Base-by-base conservation (phyloP, 352 stramenopile genomes). In the Phytophthora tentaculata region DNA sequence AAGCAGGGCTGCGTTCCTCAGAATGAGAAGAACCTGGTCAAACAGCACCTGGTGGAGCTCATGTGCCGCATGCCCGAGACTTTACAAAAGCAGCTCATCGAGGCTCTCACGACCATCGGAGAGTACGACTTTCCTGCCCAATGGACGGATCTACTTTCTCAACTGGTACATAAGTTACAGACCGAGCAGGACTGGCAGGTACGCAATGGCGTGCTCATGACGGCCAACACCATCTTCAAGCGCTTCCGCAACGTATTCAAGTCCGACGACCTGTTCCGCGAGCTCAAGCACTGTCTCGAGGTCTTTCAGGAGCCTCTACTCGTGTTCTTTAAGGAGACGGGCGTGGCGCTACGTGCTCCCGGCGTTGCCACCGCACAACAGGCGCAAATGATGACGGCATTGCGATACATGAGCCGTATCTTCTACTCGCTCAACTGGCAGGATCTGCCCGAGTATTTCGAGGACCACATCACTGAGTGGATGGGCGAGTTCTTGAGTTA, bases 361-460 rank as follows among this genome's bases (percentile, higher is more conserved):
- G 73, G 79, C 1, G 67, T 64, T 17, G 52, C 76, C 22, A 71
- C 69, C 23, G 64, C 81, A 28, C 73, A 94, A 49, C 88, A 94
- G 47, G 60, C 71, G 20, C 82, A 92, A 37, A 90, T 97, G 58
- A 69, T 97, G 35, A 71, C 77, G 19, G 79, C 85, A 19, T 69
- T 99, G 68, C 84, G 97, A 4, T 94, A 95, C 48, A 97, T 98
- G 73, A 96, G 80, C 71, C 92, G 98, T 20, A 99, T 99, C 44
- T 99, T 98, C 75, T 99, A 97, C 81, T 99, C 94, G 51, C 86
- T 99, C 16, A 99, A 99, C 76, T 99, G 96, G 92, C 89, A 97
- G 66, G 98, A 99, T 79, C 76, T 99, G 22, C 98, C 98, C 0
- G 98, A 99, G 73, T 99, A 94, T 71, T 99, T 99, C 76, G 97